Conservation (phyloP, 495 filamentous ascomycete genomes). For the Trichoderma reesei region DNA sequence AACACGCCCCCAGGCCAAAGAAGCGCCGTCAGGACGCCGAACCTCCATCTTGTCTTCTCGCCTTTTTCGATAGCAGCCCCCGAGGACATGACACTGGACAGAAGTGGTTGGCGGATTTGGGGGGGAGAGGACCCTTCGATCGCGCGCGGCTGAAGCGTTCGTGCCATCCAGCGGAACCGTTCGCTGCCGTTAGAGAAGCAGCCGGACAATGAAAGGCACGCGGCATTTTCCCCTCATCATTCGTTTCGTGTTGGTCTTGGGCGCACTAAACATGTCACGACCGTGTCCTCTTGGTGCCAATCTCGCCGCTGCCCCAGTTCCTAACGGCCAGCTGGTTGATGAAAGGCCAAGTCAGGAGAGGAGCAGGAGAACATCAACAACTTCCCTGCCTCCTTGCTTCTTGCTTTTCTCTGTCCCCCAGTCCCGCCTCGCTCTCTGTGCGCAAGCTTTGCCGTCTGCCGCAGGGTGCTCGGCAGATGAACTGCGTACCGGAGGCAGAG, state of each 20-base stretch:
- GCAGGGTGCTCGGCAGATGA: constrained; percentile 7
- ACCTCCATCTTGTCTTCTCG: neutral
- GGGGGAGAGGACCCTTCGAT: constrained; percentile 1
- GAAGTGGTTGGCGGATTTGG: neutral
- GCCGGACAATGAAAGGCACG: neutral
- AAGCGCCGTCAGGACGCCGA: constrained; percentile 2
- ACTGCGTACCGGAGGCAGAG: neutral
- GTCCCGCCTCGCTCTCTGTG: neutral
- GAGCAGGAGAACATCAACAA: too few species aligned
- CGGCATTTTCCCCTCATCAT: neutral
- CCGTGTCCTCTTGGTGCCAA: too few species aligned
- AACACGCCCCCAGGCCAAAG: constrained; percentile 1
- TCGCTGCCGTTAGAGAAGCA: neutral
- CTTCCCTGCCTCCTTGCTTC: too few species aligned
- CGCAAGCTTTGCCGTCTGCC: constrained; percentile 3
- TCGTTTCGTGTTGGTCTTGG: neutral
- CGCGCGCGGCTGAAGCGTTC: constrained; percentile 2
- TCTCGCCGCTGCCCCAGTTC: too few species aligned
- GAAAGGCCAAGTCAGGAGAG: too few species aligned
- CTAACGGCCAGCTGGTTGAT: too few species aligned
- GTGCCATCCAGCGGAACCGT: constrained; percentile 4
- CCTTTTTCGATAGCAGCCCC: neutral
- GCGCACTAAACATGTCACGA: neutral
- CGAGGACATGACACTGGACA: neutral
- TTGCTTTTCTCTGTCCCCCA: too few species aligned